These are phyloP conservation scores for Saccharomycopsis fibuligera DNA, from an alignment of 805 yeast species.

Conservation along the genomic window DNA sequence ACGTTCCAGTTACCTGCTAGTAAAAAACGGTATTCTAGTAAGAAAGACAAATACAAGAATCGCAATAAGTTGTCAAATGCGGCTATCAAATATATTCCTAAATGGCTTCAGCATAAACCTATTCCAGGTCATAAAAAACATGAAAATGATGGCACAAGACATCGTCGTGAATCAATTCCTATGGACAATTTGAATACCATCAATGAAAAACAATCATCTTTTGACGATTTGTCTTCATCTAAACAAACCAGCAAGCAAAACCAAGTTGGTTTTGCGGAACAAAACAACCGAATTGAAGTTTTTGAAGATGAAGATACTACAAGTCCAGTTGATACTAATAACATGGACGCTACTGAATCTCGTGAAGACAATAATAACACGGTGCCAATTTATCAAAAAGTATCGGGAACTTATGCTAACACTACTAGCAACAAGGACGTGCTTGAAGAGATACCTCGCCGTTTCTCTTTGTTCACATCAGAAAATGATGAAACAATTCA, in stretches of 20 bases:
- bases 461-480: slow-evolving; percentile 79
- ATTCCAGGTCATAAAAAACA: not conserved
- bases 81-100: slow-evolving; percentile 12
- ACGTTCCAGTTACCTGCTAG: not conserved
- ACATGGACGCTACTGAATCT: too few species aligned
- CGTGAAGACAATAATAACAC: too few species aligned
- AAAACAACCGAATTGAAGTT: slow-evolving; percentile 37
- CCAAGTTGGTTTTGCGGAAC: slow-evolving; percentile 33
- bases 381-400: too few species aligned
- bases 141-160: not conserved
- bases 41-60: not conserved
- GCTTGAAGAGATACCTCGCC: slow-evolving; percentile 45
- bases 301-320: slow-evolving; percentile 6
- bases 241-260: not conserved
- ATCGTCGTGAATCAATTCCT: not conserved
- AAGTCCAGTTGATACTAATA: too few species aligned
- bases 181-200: not conserved
- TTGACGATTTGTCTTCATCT: not conserved
- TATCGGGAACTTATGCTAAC: not conserved
- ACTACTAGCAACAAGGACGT: not conserved
- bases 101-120: slow-evolving; percentile 9
- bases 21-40: too few species aligned
- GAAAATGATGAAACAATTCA: slow-evolving; percentile 84
- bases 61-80: slow-evolving; percentile 16
- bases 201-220: not conserved